These are phyloP conservation scores for Aspergillus latus DNA, from an alignment of 2,329 filamentous ascomycete species.

Conservation along the genomic window DNA sequence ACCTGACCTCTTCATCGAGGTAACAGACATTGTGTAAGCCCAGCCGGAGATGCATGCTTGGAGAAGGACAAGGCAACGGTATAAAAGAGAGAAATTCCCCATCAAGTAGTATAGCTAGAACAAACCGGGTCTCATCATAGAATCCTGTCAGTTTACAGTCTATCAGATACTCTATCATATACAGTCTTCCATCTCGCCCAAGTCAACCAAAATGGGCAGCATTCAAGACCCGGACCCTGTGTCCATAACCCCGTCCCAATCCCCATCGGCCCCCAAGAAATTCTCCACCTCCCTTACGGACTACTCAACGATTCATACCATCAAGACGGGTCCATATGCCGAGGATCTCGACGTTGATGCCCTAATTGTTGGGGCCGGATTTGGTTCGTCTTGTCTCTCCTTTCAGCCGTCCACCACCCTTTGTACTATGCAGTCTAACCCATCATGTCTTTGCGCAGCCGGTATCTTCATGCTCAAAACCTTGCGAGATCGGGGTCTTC, in stretches of 20 bases:
- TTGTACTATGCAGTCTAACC: neutral
- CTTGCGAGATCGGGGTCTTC: constrained; percentile 52
- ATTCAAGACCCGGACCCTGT: neutral
- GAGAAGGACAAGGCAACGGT: too few species aligned
- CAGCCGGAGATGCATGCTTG: too few species aligned
- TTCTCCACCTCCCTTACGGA: constrained; percentile 2
- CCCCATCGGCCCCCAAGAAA: neutral
- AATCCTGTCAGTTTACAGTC: too few species aligned
- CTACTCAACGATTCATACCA: neutral
- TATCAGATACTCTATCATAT: too few species aligned
- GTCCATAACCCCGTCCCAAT: neutral
- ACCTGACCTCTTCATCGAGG: too few species aligned
- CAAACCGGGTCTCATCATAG: too few species aligned
- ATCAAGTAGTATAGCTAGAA: too few species aligned
- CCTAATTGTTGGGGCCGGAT: constrained; percentile 2
- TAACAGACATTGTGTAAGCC: too few species aligned
- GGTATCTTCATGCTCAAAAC: constrained; percentile 54
- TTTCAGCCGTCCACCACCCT: neutral
- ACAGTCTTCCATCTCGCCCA: neutral
- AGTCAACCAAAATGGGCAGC: neutral
- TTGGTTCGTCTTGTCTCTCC: neutral
- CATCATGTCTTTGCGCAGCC: neutral
- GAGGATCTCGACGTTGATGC: constrained; percentile 7
- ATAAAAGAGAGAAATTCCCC: too few species aligned
- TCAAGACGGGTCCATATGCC: constrained; percentile 1